phyloP scores from a whole-genome alignment of 257 asterid species.

The Capsicum rhomboideum region DNA sequence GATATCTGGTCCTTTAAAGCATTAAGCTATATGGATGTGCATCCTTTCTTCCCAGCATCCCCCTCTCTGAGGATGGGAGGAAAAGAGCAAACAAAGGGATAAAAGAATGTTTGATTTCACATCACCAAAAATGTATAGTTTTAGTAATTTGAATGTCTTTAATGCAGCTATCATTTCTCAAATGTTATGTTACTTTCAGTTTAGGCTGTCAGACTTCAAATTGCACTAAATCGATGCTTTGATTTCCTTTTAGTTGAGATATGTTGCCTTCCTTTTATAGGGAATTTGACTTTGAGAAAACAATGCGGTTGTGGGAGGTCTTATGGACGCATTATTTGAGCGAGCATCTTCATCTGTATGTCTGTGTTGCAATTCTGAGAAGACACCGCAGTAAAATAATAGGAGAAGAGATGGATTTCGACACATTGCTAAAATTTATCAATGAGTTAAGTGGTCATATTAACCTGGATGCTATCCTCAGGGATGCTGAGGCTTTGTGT shows the following conservation, averaged over 20 bases:
- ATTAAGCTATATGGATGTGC: background rate
- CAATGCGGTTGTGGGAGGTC: slow-evolving; percentile 89
- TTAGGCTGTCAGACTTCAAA: background rate
- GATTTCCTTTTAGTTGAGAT: background rate
- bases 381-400: slow-evolving; percentile 65
- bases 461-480: slow-evolving; percentile 66
- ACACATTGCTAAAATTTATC: slow-evolving; percentile 86
- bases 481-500: slow-evolving; percentile 94
- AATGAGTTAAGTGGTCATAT: slow-evolving; percentile 86
- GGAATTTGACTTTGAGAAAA: slow-evolving; percentile 80
- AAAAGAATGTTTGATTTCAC: background rate
- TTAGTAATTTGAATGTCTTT: background rate
- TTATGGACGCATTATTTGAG: slow-evolving; percentile 84
- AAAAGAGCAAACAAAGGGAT: background rate
- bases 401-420: slow-evolving; percentile 91
- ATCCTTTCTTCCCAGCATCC: background rate
- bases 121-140: background rate
- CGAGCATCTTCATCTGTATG: slow-evolving; percentile 86
- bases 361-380: slow-evolving; percentile 81
- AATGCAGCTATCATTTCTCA: background rate
- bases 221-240: background rate
- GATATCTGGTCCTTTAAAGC: background rate
- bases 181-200: background rate
- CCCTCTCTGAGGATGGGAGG: background rate
- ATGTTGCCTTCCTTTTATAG: slow-evolving; percentile 27